Evolutionary conservation across 345 rosid species (phyloP).

Genomic region (Triadica sebifera): DNA sequence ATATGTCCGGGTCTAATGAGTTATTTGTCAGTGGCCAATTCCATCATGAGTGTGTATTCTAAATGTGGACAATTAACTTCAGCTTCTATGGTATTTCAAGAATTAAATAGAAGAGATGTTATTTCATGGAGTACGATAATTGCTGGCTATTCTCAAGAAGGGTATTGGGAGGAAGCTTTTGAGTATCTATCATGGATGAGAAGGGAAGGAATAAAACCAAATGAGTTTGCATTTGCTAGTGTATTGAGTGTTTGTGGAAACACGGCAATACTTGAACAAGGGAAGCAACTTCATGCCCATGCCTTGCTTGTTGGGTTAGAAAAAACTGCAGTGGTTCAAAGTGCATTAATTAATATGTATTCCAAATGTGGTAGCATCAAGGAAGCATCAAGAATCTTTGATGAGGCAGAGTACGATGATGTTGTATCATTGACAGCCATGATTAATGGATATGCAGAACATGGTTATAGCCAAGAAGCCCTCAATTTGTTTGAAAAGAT

Average conservation of each 20-base stretch:
- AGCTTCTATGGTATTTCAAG: conserved; percentile 54
- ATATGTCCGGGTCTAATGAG: conserved; percentile 46
- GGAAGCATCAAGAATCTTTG: conserved; percentile 66
- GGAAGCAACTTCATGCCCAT: conserved; percentile 75
- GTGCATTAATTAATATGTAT: conserved; percentile 84
- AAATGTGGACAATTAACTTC: conserved; percentile 55
- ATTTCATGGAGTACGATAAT: conserved; percentile 90
- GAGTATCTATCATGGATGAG: conserved; percentile 73
- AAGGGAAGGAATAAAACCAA: conserved; percentile 67
- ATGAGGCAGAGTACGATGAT: conserved; percentile 48
- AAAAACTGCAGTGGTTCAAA: conserved; percentile 41
- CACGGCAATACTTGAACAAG: conserved; percentile 75
- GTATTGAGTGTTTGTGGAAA: conserved; percentile 75
- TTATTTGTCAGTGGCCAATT: conserved; percentile 61
- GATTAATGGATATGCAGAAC: conserved; percentile 91
- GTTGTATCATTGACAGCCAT: conserved; percentile 79
- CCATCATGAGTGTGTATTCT: conserved; percentile 72
- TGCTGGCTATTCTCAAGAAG: conserved; percentile 66
- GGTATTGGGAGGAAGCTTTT: conserved; percentile 65
- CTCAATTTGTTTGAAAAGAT: conserved; percentile 70
- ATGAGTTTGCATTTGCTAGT: conserved; percentile 71
- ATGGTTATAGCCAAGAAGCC: conserved; percentile 71
- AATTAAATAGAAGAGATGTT: conserved; percentile 56
- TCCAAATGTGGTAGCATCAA: conserved; percentile 76
- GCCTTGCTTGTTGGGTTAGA: conserved; percentile 57